Evolutionary conservation across 2,329 filamentous ascomycete genomes (phyloP).

Genomic region (Penicillium thymicola): DNA sequence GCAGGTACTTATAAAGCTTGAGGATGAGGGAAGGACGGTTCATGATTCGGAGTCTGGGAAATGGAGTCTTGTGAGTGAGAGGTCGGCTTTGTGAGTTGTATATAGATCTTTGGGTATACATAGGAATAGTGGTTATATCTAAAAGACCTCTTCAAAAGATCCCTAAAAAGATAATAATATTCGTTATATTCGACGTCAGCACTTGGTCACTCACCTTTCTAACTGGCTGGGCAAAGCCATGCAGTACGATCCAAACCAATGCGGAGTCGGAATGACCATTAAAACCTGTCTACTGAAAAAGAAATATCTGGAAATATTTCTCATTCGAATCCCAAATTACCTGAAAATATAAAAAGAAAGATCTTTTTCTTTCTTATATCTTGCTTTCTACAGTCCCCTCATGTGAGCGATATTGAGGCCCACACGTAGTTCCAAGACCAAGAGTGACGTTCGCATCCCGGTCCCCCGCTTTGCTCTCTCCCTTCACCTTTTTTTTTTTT

Average conservation of each 20-base stretch:
- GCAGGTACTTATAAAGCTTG: constrained; percentile 77
- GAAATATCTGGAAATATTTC: not conserved
- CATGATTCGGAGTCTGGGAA: constrained; percentile 28
- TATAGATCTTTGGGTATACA: not conserved
- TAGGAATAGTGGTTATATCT: not conserved
- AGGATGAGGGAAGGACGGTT: constrained; percentile 66
- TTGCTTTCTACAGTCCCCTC: not conserved
- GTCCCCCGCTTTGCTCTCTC: constrained; percentile 3
- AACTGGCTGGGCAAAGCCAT: not conserved
- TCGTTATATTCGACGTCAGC: not conserved
- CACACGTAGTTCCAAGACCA: not conserved
- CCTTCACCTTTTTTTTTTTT: not conserved
- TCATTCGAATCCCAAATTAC: not conserved
- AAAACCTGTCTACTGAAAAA: not conserved
- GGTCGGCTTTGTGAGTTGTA: constrained; percentile 28
- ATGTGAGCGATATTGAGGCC: constrained; percentile 24
- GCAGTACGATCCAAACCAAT: not conserved
- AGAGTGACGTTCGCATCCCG: constrained; percentile 11
- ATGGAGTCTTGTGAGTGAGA: constrained; percentile 31
- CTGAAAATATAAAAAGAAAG: not conserved
- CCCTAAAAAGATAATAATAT: not conserved
- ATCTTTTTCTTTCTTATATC: not conserved
- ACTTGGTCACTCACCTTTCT: not conserved
- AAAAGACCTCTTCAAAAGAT: not conserved
- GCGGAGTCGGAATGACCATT: not conserved